A percentile compares a stretch with the other conserved stretches of the same genome.
These are phyloP conservation scores for Hypoxylon subgilvum DNA, from an alignment of 495 filamentous ascomycete genomes.

Conservation along the genomic window DNA sequence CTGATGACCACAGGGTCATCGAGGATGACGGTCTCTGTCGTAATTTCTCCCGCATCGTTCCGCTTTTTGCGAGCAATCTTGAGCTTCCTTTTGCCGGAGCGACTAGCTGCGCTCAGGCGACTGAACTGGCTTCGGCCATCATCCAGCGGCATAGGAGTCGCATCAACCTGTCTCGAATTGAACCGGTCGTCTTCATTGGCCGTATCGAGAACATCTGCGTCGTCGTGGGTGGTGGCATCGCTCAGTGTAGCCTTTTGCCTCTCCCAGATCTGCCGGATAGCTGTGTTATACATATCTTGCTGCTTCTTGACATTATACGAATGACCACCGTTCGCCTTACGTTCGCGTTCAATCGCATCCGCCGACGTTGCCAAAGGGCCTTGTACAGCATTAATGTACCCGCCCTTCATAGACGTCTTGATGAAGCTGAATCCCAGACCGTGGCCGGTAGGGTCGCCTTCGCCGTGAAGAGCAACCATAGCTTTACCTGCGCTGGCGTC, in stretches of 20 bases:
- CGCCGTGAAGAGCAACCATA: slow-evolving; percentile 92
- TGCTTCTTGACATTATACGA: slow-evolving; percentile 96
- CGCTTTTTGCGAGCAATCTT: slow-evolving; percentile 72
- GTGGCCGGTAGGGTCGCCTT: slow-evolving; percentile 93
- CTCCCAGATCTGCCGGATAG: slow-evolving; percentile 88
- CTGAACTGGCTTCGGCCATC: slow-evolving; percentile 89
- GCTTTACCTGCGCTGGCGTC: slow-evolving; percentile 93
- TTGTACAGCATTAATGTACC: slow-evolving; percentile 88
- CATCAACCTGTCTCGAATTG: slow-evolving; percentile 47
- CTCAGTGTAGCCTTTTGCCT: slow-evolving; percentile 80
- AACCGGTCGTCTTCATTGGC: slow-evolving; percentile 63
- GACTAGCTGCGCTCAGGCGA: slow-evolving; percentile 71
- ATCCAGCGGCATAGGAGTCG: slow-evolving; percentile 59
- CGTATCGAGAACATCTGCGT: slow-evolving; percentile 69
- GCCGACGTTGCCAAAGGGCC: slow-evolving; percentile 86
- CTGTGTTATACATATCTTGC: slow-evolving; percentile 84
- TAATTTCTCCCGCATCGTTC: slow-evolving; percentile 67
- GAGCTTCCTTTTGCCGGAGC: slow-evolving; percentile 69
- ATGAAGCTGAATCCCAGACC: slow-evolving; percentile 95
- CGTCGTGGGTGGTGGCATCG: slow-evolving; percentile 60
- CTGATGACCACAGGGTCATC: slow-evolving; percentile 76
- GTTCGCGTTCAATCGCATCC: slow-evolving; percentile 65
- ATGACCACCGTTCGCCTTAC: slow-evolving; percentile 91
- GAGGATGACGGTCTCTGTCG: slow-evolving; percentile 65
- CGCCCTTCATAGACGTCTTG: slow-evolving; percentile 97